Percentiles rank a stretch among this genome's conserved stretches.
phyloP scores from a whole-genome alignment of 2,329 filamentous ascomycete genomes.

The Fusarium protoensiforme region DNA sequence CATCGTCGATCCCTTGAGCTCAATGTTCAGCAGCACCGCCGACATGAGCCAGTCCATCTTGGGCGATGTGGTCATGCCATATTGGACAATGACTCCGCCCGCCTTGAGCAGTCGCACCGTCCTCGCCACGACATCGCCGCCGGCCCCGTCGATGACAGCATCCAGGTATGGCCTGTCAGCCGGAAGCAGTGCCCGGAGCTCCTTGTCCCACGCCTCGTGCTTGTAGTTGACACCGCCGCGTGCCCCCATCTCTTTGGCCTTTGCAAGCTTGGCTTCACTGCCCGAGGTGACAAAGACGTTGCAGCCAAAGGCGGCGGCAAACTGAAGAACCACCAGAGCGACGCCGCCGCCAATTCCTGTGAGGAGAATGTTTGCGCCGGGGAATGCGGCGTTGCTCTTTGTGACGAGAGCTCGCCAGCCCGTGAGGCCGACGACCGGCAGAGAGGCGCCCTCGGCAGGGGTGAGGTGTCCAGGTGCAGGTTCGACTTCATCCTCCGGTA shows the following conservation, averaged over 20 bases:
- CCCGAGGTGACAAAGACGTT: conserved; percentile 86
- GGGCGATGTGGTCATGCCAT: conserved; percentile 90
- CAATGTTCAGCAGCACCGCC: conserved; percentile 87
- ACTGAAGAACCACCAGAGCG: conserved; percentile 83
- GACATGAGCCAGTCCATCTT: conserved; percentile 89
- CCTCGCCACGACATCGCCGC: conserved; percentile 82
- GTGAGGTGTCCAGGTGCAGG: conserved; percentile 78
- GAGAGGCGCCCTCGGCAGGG: conserved; percentile 80
- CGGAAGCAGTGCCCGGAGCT: conserved; percentile 72
- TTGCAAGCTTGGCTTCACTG: conserved; percentile 78
- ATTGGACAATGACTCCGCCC: conserved; percentile 85
- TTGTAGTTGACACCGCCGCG: conserved; percentile 86
- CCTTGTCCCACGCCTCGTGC: conserved; percentile 82
- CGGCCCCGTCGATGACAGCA: conserved; percentile 90
- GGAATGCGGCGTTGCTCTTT: conserved; percentile 74
- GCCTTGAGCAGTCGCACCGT: conserved; percentile 76
- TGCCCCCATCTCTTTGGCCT: conserved; percentile 78
- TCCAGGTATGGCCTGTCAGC: conserved; percentile 77
- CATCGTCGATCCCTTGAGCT: conserved; percentile 90
- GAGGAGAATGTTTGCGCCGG: conserved; percentile 80
- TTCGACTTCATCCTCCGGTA: conserved; percentile 80
- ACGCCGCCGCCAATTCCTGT: conserved; percentile 96
- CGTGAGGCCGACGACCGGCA: conserved; percentile 88
- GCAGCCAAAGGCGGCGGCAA: conserved; percentile 78
- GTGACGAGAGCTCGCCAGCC: conserved; percentile 87